phyloP scores from a whole-genome alignment of 2,329 filamentous ascomycete species.

The Ploettnerulaceae sp. region DNA sequence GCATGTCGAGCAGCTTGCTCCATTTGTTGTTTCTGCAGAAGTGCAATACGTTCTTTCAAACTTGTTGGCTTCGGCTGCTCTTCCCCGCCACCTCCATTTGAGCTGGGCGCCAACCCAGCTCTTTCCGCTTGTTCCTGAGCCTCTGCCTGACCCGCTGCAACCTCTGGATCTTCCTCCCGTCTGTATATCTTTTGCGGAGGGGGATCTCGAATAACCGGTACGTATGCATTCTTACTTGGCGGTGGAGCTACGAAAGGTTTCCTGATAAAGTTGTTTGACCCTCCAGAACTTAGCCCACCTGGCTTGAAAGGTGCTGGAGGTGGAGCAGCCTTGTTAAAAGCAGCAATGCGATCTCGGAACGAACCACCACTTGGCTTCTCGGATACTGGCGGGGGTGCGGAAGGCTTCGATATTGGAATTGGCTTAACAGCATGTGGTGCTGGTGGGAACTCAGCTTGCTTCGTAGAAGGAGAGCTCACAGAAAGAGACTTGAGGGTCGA shows the following conservation, averaged over 20 bases:
- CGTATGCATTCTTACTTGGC: slow-evolving; percentile 84
- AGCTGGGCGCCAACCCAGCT: slow-evolving; percentile 52
- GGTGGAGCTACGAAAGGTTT: slow-evolving; percentile 96
- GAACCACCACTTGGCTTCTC: slow-evolving; percentile 74
- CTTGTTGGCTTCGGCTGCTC: slow-evolving; percentile 89
- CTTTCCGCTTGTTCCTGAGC: slow-evolving; percentile 62
- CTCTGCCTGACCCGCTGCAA: slow-evolving; percentile 61
- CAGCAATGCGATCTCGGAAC: slow-evolving; percentile 93
- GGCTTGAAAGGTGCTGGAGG: slow-evolving; percentile 91
- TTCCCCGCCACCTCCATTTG: slow-evolving; percentile 53
- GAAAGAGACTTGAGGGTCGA: slow-evolving; percentile 35
- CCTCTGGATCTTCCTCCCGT: slow-evolving; percentile 79
- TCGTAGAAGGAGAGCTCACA: slow-evolving; percentile 34
- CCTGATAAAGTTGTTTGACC: slow-evolving; percentile 73
- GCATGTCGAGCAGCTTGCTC: slow-evolving; percentile 82
- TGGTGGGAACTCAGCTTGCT: slow-evolving; percentile 34
- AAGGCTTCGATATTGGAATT: slow-evolving; percentile 25
- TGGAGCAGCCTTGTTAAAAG: slow-evolving; percentile 88
- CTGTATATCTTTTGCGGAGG: slow-evolving; percentile 73
- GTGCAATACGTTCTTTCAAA: slow-evolving; percentile 89
- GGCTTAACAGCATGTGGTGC: slow-evolving; percentile 31
- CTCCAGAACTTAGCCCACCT: slow-evolving; percentile 52
- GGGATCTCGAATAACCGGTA: slow-evolving; percentile 69
- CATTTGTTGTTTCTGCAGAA: slow-evolving; percentile 88
- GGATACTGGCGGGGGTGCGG: slow-evolving; percentile 55